Percentiles rank a stretch among this genome's conserved stretches.
Evolutionary conservation across 768 basidiomycete species (phyloP).

Genomic region (Thelephora aurantiotincta): DNA sequence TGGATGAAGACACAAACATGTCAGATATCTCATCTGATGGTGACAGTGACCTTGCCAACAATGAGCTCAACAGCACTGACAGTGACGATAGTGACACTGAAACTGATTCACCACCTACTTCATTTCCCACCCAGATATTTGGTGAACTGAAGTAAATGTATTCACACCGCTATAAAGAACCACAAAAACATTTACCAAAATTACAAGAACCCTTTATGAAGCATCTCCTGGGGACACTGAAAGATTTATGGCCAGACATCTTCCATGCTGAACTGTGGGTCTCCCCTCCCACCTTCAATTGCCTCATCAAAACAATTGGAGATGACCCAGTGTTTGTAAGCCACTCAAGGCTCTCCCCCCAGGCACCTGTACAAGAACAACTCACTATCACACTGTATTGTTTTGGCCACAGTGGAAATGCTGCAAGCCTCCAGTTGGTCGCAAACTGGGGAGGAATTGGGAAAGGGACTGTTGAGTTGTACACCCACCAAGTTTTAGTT

Average conservation of each 20-base stretch:
- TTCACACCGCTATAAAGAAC: no score
- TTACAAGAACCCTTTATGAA: no score
- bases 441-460: slow-evolving; percentile 24
- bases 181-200: no score
- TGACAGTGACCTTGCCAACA: no score
- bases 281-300: slow-evolving; percentile 18
- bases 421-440: slow-evolving; percentile 16
- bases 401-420: slow-evolving; percentile 27
- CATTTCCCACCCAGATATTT: slow-evolving; percentile 19
- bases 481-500: slow-evolving; percentile 18
- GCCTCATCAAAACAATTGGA: slow-evolving; percentile 11
- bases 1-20: no score
- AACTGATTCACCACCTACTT: slow-evolving; percentile 18
- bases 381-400: slow-evolving; percentile 24
- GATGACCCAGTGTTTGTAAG: slow-evolving; percentile 16
- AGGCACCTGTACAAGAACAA: slow-evolving; percentile 17
- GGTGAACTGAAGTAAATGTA: no score
- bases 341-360: slow-evolving; percentile 13
- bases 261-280: no score
- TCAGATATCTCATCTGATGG: no score
- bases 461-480: slow-evolving; percentile 17
- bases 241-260: no score
- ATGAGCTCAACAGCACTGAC: no score
- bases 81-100: no score
- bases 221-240: no score